Evolutionary conservation across 306 rosid genomes (phyloP), one percentile per base, ranked within the genome.

Genomic region (Crataegus laevigata): DNA sequence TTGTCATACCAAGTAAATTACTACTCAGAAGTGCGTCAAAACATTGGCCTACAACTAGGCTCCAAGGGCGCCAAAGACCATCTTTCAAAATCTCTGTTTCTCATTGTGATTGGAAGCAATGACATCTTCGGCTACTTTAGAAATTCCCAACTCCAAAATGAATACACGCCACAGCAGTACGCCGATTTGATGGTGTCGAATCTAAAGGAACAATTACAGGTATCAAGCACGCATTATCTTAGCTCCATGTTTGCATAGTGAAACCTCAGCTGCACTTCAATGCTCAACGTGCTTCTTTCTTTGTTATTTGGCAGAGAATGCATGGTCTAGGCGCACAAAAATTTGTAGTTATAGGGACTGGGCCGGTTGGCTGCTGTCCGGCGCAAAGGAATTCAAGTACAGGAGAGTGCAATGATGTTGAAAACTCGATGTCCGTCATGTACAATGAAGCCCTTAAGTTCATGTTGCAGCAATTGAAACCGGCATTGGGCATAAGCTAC

Each of bases 81-180:
- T 57, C 76, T 92, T 14, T 85, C 96, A 26, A 86, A 84, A 55
- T 94, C 97, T 63, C 82, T 94, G 13, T 84, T 87, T 24, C 22
- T 71, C n/a, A 59, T 88, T 19, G 88, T 85, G 24, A 94, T 91
- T 14, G 98, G 97, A 58, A 85, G 98, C 87, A 94, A 94, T 11
- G 97, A 91, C 75, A 66, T 94, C n/a, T 83, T 89, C 28, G 88
- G 82, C 21, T 91, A 91, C 85, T 84, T 78, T 8, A 77, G 24
- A 29, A 83, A 89, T n/a, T 45, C 81, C 72, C 58, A 72, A 36
- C 81, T 79, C 55, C 86, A 70, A 21, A 73, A 73, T 10, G 67
- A 82, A 32, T 72, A 17, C 72, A 82, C 87, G 14, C 93, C 87
- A 8, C 84, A 82, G 28, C 90, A 90, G 22, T 90, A 80, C 19